Evolutionary conservation across 108 stramenopile species (phyloP).

Genomic region (Fistulifera pelliculosa): DNA sequence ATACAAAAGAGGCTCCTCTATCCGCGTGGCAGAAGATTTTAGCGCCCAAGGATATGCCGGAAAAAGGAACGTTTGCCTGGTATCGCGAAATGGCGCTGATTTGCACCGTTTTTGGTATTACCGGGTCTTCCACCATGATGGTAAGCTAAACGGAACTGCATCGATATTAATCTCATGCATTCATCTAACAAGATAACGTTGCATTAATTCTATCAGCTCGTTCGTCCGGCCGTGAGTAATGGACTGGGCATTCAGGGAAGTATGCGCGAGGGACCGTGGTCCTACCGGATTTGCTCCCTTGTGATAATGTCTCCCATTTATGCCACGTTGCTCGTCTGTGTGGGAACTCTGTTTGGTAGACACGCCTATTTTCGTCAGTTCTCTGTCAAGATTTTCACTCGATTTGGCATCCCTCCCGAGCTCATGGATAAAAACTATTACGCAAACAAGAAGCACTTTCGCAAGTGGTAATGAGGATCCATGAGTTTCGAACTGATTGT

Average conservation of each 20-base stretch:
- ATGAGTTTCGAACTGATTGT: too few relatives aligned
- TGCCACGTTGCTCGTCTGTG: slow-evolving; percentile 50
- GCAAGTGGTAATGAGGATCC: slow-evolving; percentile 46
- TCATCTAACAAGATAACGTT: too few relatives aligned
- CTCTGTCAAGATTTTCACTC: slow-evolving; percentile 78
- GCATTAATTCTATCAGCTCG: slow-evolving; percentile 9
- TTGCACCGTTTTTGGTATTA: slow-evolving; percentile 82
- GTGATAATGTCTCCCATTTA: slow-evolving; percentile 86
- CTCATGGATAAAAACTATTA: slow-evolving; percentile 62
- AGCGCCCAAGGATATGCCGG: slow-evolving; percentile 69
- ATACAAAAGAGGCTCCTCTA: not conserved
- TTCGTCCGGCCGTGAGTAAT: slow-evolving; percentile 65
- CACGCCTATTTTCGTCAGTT: slow-evolving; percentile 83
- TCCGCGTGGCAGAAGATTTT: slow-evolving; percentile 26
- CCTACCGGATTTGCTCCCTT: slow-evolving; percentile 69
- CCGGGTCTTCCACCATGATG: slow-evolving; percentile 81
- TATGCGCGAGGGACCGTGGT: slow-evolving; percentile 80
- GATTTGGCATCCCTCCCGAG: slow-evolving; percentile 82
- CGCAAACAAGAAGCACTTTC: slow-evolving; percentile 60
- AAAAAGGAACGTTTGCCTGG: slow-evolving; percentile 51
- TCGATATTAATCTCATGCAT: too few relatives aligned
- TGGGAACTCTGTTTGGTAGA: slow-evolving; percentile 77
- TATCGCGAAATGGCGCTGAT: slow-evolving; percentile 72
- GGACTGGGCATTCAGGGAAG: slow-evolving; percentile 61
- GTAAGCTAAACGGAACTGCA: too few relatives aligned